phyloP scores from a whole-genome alignment of 192 early-diverging fungal species.

The Coemansia sp. region DNA sequence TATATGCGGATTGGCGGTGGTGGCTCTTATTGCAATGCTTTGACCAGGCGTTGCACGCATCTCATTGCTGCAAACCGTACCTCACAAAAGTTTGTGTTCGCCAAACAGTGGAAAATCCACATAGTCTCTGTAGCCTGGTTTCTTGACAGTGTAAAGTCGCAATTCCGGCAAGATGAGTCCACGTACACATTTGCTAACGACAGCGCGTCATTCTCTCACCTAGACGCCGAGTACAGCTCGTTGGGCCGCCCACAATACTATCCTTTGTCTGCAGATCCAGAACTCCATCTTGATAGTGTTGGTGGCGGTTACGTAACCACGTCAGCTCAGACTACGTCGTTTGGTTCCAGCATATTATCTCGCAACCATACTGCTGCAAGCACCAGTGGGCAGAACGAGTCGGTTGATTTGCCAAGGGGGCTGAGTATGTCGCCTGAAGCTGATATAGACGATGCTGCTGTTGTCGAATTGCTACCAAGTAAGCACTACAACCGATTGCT shows the following conservation, averaged over 20 bases:
- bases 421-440: neutral
- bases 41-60: slow-evolving; percentile 47
- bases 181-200: slow-evolving; percentile 5
- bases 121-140: slow-evolving; percentile 47
- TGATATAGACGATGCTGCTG: slow-evolving; percentile 14
- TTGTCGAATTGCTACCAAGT: neutral
- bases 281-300: neutral
- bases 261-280: slow-evolving; percentile 7
- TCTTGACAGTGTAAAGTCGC: slow-evolving; percentile 21
- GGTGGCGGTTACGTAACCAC: neutral
- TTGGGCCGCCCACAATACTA: neutral
- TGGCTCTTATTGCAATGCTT: slow-evolving; percentile 31
- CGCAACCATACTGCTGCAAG: slow-evolving; percentile 4
- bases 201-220: neutral
- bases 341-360: neutral
- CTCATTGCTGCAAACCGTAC: slow-evolving; percentile 28
- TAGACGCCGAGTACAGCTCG: neutral
- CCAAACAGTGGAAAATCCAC: slow-evolving; percentile 27
- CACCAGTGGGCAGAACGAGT: neutral
- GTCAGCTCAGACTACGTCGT: neutral
- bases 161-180: slow-evolving; percentile 33
- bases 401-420: slow-evolving; percentile 8
- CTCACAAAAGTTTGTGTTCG: slow-evolving; percentile 52
- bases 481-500: neutral
- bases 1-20: slow-evolving; percentile 32